Evolutionary conservation across 1,284 basidiomycete genomes (phyloP), one percentile per base, ranked within the genome.

Genomic region (Termitomyces sp.): DNA sequence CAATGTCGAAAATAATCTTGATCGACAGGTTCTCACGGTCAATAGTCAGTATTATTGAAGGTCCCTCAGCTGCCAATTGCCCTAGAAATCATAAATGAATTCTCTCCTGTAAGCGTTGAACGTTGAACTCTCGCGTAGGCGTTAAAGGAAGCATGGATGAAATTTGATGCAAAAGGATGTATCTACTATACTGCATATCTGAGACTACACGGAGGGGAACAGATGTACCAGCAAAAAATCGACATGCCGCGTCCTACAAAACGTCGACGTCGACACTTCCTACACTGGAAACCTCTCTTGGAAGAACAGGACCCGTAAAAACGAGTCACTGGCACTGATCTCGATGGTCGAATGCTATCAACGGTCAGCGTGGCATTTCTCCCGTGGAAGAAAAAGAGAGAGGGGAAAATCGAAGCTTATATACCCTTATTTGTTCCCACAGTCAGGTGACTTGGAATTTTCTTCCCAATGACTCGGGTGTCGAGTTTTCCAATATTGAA

Each of bases 291-390:
- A 57, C 62, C 66, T 33, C 48, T 77, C 74, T 77, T 54, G 73
- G 70, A 73, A 77, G 73, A 70, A 62, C 65, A 74, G 75, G 72
- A 74, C 69, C 67, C 66, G 59, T 55, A 38, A 50, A 54, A 49
- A 59, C 58, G 65, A 70, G 70, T 76, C 73, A 72, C 76, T 77
- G 75, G 75, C 75, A 77, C 75, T 76, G 74, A 67, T 70, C 64
- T 68, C 74, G 70, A 76, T 58, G 73, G 75, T 77, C 56, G 62
- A 63, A 56, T 54, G 62, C 66, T 58, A 64, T 61, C 75, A 69
- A 70, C 72, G 74, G 62, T 68, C 75, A 77, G 75, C 76, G 75
- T 77, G 75, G 75, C 75, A 76, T 72, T 60, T 67, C 72, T 72
- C 73, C 62, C 72, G 69, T 64, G 59, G 5, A 57, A 64, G 58